phyloP scores from a whole-genome alignment of 1,284 basidiomycete species.

The Exsudoporus floridanus region DNA sequence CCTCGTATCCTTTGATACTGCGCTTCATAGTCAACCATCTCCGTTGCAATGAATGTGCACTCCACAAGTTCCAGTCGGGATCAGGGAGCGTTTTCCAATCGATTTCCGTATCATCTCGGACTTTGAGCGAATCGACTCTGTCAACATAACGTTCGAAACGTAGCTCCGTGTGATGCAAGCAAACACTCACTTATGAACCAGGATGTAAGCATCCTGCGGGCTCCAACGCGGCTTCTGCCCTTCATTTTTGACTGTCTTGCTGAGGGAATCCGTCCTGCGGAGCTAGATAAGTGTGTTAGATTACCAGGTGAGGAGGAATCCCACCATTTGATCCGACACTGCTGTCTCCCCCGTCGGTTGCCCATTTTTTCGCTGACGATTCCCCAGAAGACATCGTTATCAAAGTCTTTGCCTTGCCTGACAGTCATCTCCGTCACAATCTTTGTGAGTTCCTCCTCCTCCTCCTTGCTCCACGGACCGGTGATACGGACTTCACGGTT shows the following conservation, averaged over 20 bases:
- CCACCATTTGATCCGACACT: constrained; percentile 84
- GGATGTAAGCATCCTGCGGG: constrained; percentile 68
- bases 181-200: constrained; percentile 71
- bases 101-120: constrained; percentile 78
- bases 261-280: constrained; percentile 71
- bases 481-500: constrained; percentile 54
- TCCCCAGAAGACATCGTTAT: constrained; percentile 81
- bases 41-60: constrained; percentile 70
- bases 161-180: background rate
- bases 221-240: constrained; percentile 72
- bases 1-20: constrained; percentile 68
- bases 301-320: constrained; percentile 5
- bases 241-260: constrained; percentile 66
- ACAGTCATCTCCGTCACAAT: constrained; percentile 74
- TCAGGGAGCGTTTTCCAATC: constrained; percentile 77
- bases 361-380: constrained; percentile 75
- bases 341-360: constrained; percentile 68
- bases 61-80: constrained; percentile 79
- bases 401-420: constrained; percentile 63
- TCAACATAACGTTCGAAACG: background rate
- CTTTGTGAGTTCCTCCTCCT: constrained; percentile 66
- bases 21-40: constrained; percentile 78
- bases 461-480: constrained; percentile 71
- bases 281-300: background rate
- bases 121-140: constrained; percentile 70